phyloP scores from a whole-genome alignment of 139 green algal genomes.

The Ettlia oleoabundans region DNA sequence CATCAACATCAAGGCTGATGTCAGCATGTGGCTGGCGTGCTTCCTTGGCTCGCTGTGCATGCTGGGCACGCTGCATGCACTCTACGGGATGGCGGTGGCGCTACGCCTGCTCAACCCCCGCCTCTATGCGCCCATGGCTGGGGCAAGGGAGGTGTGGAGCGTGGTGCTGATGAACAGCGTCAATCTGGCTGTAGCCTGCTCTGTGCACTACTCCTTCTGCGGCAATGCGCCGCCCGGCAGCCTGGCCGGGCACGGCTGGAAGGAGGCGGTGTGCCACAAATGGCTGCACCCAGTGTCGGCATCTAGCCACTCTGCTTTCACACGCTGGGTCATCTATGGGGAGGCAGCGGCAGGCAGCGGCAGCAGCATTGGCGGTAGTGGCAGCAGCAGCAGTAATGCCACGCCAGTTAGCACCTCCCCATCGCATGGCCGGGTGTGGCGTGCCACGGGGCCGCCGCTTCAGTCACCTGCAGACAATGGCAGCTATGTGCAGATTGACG shows the following conservation, averaged over 20 bases:
- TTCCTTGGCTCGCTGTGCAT: conserved; percentile 65
- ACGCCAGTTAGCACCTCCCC: too few species aligned
- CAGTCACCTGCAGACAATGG: too few species aligned
- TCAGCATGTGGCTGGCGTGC: conserved; percentile 73
- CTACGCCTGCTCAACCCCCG: conserved; percentile 47
- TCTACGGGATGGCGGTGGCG: conserved; percentile 57
- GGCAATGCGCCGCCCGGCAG: conserved; percentile 54
- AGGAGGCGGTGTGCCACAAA: conserved; percentile 65
- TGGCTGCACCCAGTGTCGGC: conserved; percentile 78
- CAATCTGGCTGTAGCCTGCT: conserved; percentile 67
- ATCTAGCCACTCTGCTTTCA: conserved; percentile 69
- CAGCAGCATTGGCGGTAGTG: not conserved
- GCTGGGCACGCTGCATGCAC: conserved; percentile 56
- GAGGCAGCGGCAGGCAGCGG: conserved; percentile 13
- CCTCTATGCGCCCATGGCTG: conserved; percentile 4
- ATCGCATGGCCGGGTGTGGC: not conserved
- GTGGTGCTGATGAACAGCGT: conserved; percentile 75
- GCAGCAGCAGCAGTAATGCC: not conserved
- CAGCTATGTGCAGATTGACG: conserved; percentile 14
- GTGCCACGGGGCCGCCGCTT: not conserved
- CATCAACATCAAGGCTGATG: conserved; percentile 78
- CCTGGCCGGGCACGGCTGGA: not conserved
- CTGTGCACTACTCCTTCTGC: conserved; percentile 83
- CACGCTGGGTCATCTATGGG: conserved; percentile 80
- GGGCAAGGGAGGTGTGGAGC: conserved; percentile 44